Percentiles rank a stretch among this genome's conserved stretches.
phyloP scores from a whole-genome alignment of 108 stramenopile species.

The Conticribra weissflogii region DNA sequence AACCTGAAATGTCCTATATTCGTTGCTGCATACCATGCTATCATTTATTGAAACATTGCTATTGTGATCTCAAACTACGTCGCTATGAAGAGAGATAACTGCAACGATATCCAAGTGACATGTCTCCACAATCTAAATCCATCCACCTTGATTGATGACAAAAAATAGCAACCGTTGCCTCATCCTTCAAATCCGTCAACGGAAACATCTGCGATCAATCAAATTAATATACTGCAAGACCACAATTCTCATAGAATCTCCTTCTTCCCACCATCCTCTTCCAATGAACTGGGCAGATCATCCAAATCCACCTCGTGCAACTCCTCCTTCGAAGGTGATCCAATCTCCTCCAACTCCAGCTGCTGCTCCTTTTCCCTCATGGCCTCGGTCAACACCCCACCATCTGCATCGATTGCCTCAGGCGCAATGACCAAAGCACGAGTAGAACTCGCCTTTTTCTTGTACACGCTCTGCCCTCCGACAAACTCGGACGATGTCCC shows the following conservation, averaged over 20 bases:
- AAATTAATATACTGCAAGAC: background rate
- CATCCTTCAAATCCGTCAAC: too few relatives aligned
- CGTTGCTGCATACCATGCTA: too few relatives aligned
- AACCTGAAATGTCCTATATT: too few relatives aligned
- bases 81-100: too few relatives aligned
- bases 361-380: background rate
- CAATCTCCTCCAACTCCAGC: background rate
- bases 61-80: too few relatives aligned
- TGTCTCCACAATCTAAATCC: too few relatives aligned
- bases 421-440: conserved; percentile 7
- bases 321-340: conserved; percentile 4
- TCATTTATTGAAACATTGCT: too few relatives aligned
- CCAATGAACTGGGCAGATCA: conserved; percentile 18
- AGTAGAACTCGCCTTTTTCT: conserved; percentile 27
- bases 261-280: conserved; percentile 16
- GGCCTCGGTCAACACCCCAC: conserved; percentile 40
- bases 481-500: conserved; percentile 17
- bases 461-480: conserved; percentile 35
- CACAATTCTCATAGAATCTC: conserved; percentile 1
- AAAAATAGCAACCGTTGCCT: too few relatives aligned
- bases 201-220: too few relatives aligned
- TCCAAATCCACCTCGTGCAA: conserved; percentile 27
- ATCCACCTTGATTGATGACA: too few relatives aligned
- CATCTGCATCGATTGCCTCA: conserved; percentile 47
- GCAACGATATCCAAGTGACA: too few relatives aligned